Conservation (phyloP, 768 basidiomycete species). For the Neoboletus subvelutipes region DNA sequence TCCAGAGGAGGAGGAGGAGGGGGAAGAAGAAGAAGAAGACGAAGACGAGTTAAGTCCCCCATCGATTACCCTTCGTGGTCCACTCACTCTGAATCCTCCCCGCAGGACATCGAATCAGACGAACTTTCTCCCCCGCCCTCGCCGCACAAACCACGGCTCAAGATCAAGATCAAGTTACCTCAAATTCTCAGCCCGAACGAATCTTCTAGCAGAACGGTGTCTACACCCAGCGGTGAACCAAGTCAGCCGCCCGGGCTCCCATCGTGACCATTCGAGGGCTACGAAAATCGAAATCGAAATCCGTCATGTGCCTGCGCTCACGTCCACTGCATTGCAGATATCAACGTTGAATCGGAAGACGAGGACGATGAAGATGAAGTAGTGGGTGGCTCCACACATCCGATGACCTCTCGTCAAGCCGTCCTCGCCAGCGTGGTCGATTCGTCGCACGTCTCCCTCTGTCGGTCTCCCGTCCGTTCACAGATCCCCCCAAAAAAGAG, state of each 20-base stretch:
- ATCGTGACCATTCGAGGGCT: slow-evolving; percentile 29
- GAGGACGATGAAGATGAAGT: not conserved
- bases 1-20: slow-evolving; percentile 36
- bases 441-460: not conserved
- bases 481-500: too few relatives aligned
- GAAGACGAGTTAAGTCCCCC: slow-evolving; percentile 20
- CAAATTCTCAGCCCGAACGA: slow-evolving; percentile 34
- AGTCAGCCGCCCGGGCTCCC: slow-evolving; percentile 27
- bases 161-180: slow-evolving; percentile 62
- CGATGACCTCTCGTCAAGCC: slow-evolving; percentile 1
- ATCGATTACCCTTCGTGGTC: too few relatives aligned
- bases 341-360: not conserved
- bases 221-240: slow-evolving; percentile 23
- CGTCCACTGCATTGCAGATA: not conserved
- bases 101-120: slow-evolving; percentile 35
- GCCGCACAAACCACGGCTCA: slow-evolving; percentile 45
- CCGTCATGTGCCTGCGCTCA: not conserved
- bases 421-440: not conserved
- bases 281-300: too few relatives aligned
- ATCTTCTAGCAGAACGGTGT: slow-evolving; percentile 29
- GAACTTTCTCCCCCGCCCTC: slow-evolving; percentile 35
- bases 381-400: not conserved
- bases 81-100: not conserved
- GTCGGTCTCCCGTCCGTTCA: not conserved
- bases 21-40: slow-evolving; percentile 33